Evolutionary conservation across 179 eudicot species (phyloP), one percentile per base, ranked within the genome.

Genomic region (Carnegiea gigantea): DNA sequence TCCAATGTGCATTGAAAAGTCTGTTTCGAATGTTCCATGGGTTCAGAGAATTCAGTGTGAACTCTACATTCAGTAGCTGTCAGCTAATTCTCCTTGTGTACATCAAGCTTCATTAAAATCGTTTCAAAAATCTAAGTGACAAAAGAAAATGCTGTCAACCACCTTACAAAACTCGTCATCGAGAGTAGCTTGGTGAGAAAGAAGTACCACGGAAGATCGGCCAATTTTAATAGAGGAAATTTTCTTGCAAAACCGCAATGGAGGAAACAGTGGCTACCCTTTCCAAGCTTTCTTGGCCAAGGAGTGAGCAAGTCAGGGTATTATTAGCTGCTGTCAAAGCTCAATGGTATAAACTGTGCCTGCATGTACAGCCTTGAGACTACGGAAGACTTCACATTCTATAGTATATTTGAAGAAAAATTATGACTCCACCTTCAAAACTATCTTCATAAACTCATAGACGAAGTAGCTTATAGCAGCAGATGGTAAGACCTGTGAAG

Each of bases 401-500:
- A 21, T 14, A 15, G 53, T 78, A 1, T 59, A 68, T 30, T 62
- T 6, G 53, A 30, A 53, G 59, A 68, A 20, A 24, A 53, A 78
- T 48, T 76, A 84, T 33, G 87, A 93, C 86, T 95, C 99, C 86
- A 95, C 98, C 80, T 93, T 80, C 77, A 95, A 93, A 84, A 92
- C 91, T 77, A 92, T 84, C 89, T 93, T 95, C 99, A 93, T 93
- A 88, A 85, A 93, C 90, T 95, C 98, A 13, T 95, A 95, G 3
- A 95, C 98, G 23, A 95, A 92, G 89, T 95, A 95, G 87, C 98
- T 95, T 74, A 95, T 93, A 80, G 99, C 99, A 83, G 97, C 99
- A 43, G 99, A 95, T 81, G 99, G 99, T 83, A 95, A 86, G 67
- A 91, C 99, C 95, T 92, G 92, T 83, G 70, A 54, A 80, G 60